Conservation (phyloP, 1,284 basidiomycete species). For the Anthracocystis walkeri region DNA sequence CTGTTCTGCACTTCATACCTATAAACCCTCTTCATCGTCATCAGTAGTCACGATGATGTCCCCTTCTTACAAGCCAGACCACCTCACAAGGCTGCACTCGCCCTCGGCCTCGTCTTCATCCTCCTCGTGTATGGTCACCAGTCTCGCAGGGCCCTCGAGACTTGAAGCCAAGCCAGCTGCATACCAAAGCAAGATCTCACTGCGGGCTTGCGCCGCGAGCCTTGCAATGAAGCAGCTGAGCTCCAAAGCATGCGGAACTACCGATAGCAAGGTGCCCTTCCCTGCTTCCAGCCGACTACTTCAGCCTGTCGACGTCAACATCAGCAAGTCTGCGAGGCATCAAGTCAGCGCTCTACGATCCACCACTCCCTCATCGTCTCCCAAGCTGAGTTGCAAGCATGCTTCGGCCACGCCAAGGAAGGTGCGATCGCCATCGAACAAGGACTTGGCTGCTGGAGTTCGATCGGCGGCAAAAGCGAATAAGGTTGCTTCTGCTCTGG, state of each 20-base stretch:
- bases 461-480: conserved; percentile 9
- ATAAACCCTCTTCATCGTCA: background rate
- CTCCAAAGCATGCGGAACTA: background rate
- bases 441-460: conserved; percentile 1
- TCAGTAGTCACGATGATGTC: conserved; percentile 31
- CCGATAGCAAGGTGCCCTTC: background rate
- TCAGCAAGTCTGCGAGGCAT: conserved; percentile 18
- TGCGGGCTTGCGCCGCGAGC: background rate
- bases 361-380: background rate
- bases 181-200: background rate
- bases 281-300: conserved; percentile 11
- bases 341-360: conserved; percentile 4
- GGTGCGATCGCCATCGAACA: conserved; percentile 24
- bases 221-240: conserved; percentile 19
- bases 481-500: conserved; percentile 6
- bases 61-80: conserved; percentile 1
- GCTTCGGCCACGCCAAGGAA: conserved; percentile 5
- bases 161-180: background rate
- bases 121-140: background rate
- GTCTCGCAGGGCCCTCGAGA: background rate
- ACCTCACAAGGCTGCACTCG: conserved; percentile 3
- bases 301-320: conserved; percentile 25
- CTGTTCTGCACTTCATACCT: too few species aligned
- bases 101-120: background rate
- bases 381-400: conserved; percentile 12